Evolutionary conservation across 2,329 filamentous ascomycete genomes (phyloP).

Genomic region (Fusarium secorum): DNA sequence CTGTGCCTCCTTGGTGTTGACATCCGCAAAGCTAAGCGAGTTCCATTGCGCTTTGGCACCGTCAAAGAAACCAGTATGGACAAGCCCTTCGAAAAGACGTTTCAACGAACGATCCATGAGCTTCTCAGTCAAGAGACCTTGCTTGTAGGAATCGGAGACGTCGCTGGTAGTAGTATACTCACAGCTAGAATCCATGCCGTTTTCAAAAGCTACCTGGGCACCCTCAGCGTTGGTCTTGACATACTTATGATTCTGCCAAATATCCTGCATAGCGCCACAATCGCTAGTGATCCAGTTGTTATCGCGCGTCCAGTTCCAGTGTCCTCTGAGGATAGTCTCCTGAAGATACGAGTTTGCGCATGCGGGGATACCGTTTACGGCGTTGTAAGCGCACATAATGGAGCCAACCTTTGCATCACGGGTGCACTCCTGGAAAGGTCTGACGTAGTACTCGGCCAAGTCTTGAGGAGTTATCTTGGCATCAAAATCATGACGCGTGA

Average conservation of each 20-base stretch:
- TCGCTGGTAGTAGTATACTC: constrained; percentile 15
- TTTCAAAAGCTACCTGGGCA: neutral
- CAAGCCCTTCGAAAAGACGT: neutral
- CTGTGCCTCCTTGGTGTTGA: neutral
- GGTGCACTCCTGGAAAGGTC: constrained; percentile 1
- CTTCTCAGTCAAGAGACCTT: constrained; percentile 6
- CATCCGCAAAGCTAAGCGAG: neutral
- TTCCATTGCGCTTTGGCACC: neutral
- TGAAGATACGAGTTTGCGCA: constrained; percentile 2
- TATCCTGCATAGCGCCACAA: constrained; percentile 11
- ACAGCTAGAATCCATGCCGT: constrained; percentile 3
- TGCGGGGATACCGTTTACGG: neutral
- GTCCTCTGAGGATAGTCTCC: neutral
- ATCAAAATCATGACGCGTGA: neutral
- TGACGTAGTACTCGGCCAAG: constrained; percentile 5
- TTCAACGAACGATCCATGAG: neutral
- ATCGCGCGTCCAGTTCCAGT: constrained; percentile 8
- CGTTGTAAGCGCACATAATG: constrained; percentile 9
- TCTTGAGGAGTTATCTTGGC: neutral
- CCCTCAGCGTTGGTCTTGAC: constrained; percentile 4
- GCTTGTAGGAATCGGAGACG: neutral
- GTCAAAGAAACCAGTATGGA: constrained; percentile 7
- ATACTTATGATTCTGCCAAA: constrained; percentile 8
- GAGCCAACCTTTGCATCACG: neutral
- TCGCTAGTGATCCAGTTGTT: constrained; percentile 16